Percentiles rank a stretch among this genome's conserved stretches.
phyloP scores from a whole-genome alignment of 176 grass and related monocot genomes.

The Canna indica region DNA sequence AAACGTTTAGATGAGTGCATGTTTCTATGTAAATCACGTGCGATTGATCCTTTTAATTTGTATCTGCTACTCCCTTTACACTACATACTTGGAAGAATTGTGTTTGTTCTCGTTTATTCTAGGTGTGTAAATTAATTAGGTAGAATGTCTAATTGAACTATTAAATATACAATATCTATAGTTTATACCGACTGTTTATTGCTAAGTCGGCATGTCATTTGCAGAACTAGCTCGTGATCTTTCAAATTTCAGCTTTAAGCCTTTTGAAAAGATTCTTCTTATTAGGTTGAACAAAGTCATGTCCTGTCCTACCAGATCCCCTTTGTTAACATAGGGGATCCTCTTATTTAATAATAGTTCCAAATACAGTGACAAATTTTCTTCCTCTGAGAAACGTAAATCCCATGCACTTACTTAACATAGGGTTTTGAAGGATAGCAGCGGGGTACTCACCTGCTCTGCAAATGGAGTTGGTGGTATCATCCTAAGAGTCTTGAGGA shows the following conservation, averaged over 20 bases:
- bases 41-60: too few species aligned
- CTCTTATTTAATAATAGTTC: too few species aligned
- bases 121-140: background rate
- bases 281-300: background rate
- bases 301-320: background rate
- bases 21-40: background rate
- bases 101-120: too few species aligned
- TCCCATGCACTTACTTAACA: too few species aligned
- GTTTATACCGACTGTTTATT: too few species aligned
- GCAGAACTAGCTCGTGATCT: slow-evolving; percentile 8
- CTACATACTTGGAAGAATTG: too few species aligned
- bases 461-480: slow-evolving; percentile 16
- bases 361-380: background rate
- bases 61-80: too few species aligned
- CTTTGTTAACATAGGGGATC: too few species aligned
- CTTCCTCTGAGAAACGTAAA: too few species aligned
- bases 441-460: slow-evolving; percentile 5
- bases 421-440: background rate
- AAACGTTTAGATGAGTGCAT: background rate
- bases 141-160: background rate
- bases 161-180: background rate
- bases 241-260: slow-evolving; percentile 5
- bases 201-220: too few species aligned
- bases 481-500: slow-evolving; percentile 14
- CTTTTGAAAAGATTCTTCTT: background rate